Percentiles rank a stretch among this genome's conserved stretches.
These are phyloP conservation scores for Aspergillus coremiiformis DNA, from an alignment of 495 filamentous ascomycete species.

Conservation along the genomic window DNA sequence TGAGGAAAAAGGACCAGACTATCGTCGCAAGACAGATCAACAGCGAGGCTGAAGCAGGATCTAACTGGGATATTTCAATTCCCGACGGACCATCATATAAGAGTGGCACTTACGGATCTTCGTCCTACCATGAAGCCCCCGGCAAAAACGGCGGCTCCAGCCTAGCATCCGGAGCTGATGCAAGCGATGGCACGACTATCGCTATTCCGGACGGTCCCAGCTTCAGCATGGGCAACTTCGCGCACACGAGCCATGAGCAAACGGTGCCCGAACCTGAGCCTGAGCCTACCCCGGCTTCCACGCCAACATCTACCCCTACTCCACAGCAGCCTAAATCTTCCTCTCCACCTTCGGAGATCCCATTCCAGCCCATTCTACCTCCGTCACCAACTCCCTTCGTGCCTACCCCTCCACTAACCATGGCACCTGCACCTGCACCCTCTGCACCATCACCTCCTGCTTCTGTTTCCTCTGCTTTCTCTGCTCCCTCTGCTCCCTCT, in stretches of 20 bases:
- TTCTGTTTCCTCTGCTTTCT: too few relatives aligned
- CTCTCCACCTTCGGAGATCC: constrained; percentile 2
- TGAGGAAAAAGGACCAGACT: background rate
- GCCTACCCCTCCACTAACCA: constrained; percentile 5
- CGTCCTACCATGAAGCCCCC: background rate
- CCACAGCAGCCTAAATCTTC: background rate
- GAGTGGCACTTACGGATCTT: background rate
- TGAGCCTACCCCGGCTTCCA: constrained; percentile 6
- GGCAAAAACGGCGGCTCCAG: constrained; percentile 3
- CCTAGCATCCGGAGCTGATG: constrained; percentile 9
- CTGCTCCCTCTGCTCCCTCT: too few relatives aligned
- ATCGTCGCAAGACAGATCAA: constrained; percentile 13
- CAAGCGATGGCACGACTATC: constrained; percentile 17
- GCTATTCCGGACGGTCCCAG: constrained; percentile 30
- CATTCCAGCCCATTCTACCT: constrained; percentile 10
- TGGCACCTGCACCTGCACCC: constrained; percentile 17
- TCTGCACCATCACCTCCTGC: constrained; percentile 6
- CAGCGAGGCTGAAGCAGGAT: constrained; percentile 22
- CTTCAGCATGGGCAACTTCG: constrained; percentile 16
- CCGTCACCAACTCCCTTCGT: constrained; percentile 14
- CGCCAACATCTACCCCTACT: constrained; percentile 9
- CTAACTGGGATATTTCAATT: constrained; percentile 21
- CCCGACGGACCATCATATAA: constrained; percentile 23
- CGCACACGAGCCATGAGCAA: constrained; percentile 17
- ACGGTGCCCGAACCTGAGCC: constrained; percentile 16